Percentiles rank a stretch among this genome's conserved stretches.
Conservation (phyloP, 148 eudicot genomes). For the Rhododendron vialii region DNA sequence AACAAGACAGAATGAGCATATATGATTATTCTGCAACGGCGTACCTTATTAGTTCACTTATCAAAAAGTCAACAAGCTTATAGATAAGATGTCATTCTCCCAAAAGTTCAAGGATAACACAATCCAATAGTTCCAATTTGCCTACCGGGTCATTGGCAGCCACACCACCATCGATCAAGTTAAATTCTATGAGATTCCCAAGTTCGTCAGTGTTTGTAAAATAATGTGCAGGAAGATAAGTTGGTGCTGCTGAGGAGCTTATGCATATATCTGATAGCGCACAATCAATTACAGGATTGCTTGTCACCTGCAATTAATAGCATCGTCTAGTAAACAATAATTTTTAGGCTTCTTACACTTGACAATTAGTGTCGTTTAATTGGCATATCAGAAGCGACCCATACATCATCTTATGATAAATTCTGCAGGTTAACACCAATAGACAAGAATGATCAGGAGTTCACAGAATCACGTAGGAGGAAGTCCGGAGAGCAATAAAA, state of each 20-base stretch:
- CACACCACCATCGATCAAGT: constrained; percentile 65
- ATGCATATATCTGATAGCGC: constrained; percentile 50
- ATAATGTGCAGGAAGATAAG: constrained; percentile 57
- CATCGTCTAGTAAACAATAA: no score
- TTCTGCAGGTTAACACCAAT: no score
- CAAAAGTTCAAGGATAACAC: background rate
- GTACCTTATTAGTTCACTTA: background rate
- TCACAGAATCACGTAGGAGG: no score
- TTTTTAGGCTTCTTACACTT: no score
- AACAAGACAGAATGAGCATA: no score
- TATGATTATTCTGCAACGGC: no score
- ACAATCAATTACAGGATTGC: constrained; percentile 28
- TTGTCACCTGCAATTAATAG: constrained; percentile 14
- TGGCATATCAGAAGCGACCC: no score
- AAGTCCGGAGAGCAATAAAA: no score
- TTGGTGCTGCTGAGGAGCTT: constrained; percentile 69
- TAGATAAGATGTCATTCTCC: background rate
- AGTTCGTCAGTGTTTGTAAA: constrained; percentile 31
- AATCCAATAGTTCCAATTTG: constrained; percentile 1
- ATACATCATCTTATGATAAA: no score
- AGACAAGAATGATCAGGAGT: no score
- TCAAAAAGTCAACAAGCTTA: no score
- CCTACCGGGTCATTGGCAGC: constrained; percentile 72
- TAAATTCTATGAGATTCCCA: constrained; percentile 32
- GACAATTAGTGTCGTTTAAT: no score